A percentile compares a stretch with the other conserved stretches of the same genome.
Evolutionary conservation across 805 yeast species (phyloP).

Genomic region (Kuraishia molischiana): DNA sequence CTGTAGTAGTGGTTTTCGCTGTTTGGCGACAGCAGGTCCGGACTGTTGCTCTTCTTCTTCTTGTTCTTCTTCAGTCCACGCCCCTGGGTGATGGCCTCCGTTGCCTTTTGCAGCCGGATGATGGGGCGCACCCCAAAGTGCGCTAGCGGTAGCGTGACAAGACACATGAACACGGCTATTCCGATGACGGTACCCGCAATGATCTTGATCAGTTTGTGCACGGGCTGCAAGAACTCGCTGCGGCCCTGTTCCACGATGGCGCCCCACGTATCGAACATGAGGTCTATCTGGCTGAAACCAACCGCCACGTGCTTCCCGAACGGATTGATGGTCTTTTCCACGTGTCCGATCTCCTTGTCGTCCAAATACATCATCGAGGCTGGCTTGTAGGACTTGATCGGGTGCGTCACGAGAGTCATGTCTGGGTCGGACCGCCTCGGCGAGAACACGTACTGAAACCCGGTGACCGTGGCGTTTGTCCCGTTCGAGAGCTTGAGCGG

Average conservation of each 20-base stretch:
- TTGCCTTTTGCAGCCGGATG: constrained; percentile 67
- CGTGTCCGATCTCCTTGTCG: constrained; percentile 29
- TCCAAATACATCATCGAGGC: constrained; percentile 22
- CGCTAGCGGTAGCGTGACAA: constrained; percentile 75
- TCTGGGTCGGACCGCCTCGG: constrained; percentile 19
- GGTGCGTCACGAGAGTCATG: constrained; percentile 15
- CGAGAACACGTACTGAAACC: constrained; percentile 33
- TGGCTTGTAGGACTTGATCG: constrained; percentile 14
- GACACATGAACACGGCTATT: constrained; percentile 62
- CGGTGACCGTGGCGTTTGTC: constrained; percentile 16
- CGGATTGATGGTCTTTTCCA: constrained; percentile 25
- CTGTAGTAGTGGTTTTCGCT: not conserved
- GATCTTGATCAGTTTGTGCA: constrained; percentile 48
- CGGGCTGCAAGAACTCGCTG: constrained; percentile 51
- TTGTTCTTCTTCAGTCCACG: constrained; percentile 17
- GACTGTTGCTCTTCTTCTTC: constrained; percentile 4
- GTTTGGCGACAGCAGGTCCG: not conserved
- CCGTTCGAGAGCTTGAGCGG: constrained; percentile 10
- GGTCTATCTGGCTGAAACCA: constrained; percentile 41
- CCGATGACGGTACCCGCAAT: constrained; percentile 74
- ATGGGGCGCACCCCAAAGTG: constrained; percentile 83
- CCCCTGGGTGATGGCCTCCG: constrained; percentile 55
- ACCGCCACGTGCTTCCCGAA: constrained; percentile 34
- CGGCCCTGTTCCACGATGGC: constrained; percentile 60
- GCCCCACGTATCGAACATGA: constrained; percentile 51